Evolutionary conservation across 2,329 filamentous ascomycete species (phyloP), one percentile per base, ranked within the genome.

Genomic region (Pyricularia pennisetigena): DNA sequence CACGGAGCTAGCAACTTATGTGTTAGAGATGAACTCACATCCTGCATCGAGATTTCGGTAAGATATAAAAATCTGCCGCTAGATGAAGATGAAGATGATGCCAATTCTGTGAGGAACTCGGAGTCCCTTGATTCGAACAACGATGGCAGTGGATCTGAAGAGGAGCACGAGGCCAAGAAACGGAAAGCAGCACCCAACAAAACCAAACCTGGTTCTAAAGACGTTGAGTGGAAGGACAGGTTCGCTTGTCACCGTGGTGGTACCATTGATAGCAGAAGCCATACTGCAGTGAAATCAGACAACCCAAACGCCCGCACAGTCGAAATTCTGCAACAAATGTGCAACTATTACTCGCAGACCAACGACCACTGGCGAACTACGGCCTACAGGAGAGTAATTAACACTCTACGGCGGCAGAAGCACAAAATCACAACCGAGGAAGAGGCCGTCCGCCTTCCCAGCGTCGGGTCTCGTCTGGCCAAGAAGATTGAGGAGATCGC

Each of bases 401-500:
- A 82, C n/a, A 90, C 87, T 3, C 82, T 98, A 14, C 87, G 87
- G 63, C 88, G 86, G 65, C 90, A 94, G 70, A 75, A 80, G 0
- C 74, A 74, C 24, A 89, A 87, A 74, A 85, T 97, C 69, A 81
- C 78, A 4, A 94, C 90, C 0, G 88, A 85, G 69, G 83, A 88
- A 65, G 85, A 96, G 76, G 94, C 94, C 0, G 79, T 84, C 12
- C 76, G 79, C 1, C 82, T 97, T 0, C 87, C 88, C 0, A 85
- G 83, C 69, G 88, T 97, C 49, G 94, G 94, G 8, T 73, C 82
- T 12, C 85, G 91, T 0, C 80, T 97, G 1, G 93, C 93, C 0
- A 82, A 85, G 29, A 97, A 97, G 76, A 95, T 98, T 71, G 92
- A 95, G 73, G 94, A 97, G 75, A 97, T 97, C 62, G 91, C 88